Evolutionary conservation across 2,329 filamentous ascomycete genomes (phyloP).

Genomic region (Ilyonectria sp.): DNA sequence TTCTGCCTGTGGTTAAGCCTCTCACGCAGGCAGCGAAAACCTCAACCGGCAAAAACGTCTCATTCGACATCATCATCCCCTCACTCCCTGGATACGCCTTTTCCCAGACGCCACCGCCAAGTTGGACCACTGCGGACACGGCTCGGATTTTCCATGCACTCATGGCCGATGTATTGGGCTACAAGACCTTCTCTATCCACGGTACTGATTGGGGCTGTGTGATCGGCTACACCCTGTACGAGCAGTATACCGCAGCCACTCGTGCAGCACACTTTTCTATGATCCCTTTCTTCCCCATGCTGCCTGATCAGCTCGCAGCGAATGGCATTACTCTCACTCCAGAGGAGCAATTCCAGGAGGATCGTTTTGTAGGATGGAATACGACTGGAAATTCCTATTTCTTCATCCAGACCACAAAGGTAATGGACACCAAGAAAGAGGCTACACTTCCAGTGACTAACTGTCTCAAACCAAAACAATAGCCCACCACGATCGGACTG

Average conservation of each 20-base stretch:
- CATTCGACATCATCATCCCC: conserved; percentile 45
- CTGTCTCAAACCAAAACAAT: too few species aligned
- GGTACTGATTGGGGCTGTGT: conserved; percentile 38
- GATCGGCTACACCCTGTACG: conserved; percentile 33
- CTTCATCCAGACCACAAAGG: conserved; percentile 20
- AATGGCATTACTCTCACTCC: conserved; percentile 24
- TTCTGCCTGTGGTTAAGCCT: conserved; percentile 45
- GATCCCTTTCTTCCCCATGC: conserved; percentile 31
- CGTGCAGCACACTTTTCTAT: conserved; percentile 34
- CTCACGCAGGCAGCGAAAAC: conserved; percentile 11
- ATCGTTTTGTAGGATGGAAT: conserved; percentile 16
- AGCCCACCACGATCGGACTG: conserved; percentile 60
- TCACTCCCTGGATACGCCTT: conserved; percentile 59
- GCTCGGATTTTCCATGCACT: conserved; percentile 55
- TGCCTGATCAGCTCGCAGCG: conserved; percentile 19
- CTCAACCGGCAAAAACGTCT: conserved; percentile 1
- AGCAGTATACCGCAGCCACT: conserved; percentile 27
- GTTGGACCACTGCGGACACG: conserved; percentile 55
- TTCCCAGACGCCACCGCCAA: conserved; percentile 48
- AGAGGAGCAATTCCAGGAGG: conserved; percentile 20
- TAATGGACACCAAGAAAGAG: too few species aligned
- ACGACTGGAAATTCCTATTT: conserved; percentile 34
- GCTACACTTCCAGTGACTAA: too few species aligned
- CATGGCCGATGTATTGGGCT: conserved; percentile 57
- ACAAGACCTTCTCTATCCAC: conserved; percentile 44